phyloP scores from a whole-genome alignment of 2,329 filamentous ascomycete genomes.

The Penicillium concentricum region DNA sequence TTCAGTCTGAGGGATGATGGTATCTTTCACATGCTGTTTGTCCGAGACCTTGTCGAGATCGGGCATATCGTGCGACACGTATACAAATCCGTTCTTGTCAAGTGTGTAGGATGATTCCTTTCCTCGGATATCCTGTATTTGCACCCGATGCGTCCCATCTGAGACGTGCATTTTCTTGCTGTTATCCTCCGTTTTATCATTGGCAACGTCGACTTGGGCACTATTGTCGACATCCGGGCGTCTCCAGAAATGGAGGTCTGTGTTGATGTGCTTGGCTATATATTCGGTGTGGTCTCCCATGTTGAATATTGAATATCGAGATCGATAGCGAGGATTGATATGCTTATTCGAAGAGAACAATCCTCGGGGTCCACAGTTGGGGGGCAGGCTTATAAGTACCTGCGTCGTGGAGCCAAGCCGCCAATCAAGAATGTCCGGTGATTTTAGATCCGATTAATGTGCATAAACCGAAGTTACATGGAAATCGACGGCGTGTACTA shows the following conservation, averaged over 20 bases:
- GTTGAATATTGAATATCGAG: background rate
- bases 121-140: constrained; percentile 45
- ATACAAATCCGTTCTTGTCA: constrained; percentile 43
- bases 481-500: background rate
- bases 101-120: constrained; percentile 45
- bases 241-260: constrained; percentile 8
- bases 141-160: background rate
- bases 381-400: background rate
- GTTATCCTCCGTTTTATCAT: background rate
- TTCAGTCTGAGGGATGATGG: constrained; percentile 13
- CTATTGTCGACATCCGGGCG: background rate
- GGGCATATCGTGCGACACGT: constrained; percentile 35
- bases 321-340: background rate
- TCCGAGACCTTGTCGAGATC: constrained; percentile 36
- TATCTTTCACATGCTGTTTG: background rate
- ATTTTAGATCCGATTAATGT: background rate
- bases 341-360: background rate
- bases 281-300: background rate
- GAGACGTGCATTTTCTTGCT: background rate
- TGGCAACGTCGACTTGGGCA: background rate
- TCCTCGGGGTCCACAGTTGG: background rate
- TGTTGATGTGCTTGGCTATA: background rate
- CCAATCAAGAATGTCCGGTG: background rate
- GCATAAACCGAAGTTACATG: constrained; percentile 18
- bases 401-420: background rate